phyloP scores from a whole-genome alignment of 164 flowering plant genomes.

The Tetrastigma voinierianum region DNA sequence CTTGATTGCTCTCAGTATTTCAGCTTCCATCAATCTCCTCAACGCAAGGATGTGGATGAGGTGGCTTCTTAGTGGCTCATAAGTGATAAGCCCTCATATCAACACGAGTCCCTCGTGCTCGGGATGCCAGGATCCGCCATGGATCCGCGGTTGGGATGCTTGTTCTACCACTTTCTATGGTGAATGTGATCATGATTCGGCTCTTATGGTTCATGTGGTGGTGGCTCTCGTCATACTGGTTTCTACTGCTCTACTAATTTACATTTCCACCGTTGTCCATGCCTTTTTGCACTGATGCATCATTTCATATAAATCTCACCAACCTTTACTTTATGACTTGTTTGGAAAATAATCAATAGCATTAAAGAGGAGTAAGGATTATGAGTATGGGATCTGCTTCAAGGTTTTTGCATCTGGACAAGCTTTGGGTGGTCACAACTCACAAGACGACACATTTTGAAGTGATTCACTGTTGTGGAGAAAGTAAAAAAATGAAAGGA shows the following conservation, averaged over 20 bases:
- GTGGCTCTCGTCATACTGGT: slow-evolving; percentile 45
- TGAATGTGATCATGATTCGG: slow-evolving; percentile 60
- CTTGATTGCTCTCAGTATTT: slow-evolving; percentile 61
- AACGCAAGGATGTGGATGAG: slow-evolving; percentile 48
- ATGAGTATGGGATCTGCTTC: too few species aligned
- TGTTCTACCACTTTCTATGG: slow-evolving; percentile 65
- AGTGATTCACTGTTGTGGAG: too few species aligned
- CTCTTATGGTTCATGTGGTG: slow-evolving; percentile 39
- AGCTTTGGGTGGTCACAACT: too few species aligned
- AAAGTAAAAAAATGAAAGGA: too few species aligned
- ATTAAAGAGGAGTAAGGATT: too few species aligned
- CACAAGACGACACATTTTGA: too few species aligned
- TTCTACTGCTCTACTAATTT: slow-evolving; percentile 51
- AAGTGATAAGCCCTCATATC: slow-evolving; percentile 52
- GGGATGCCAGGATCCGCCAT: slow-evolving; percentile 63
- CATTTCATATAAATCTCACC: too few species aligned
- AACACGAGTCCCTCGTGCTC: slow-evolving; percentile 40
- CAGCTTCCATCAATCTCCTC: slow-evolving; percentile 52
- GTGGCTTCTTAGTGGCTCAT: too few species aligned
- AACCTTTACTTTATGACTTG: too few species aligned
- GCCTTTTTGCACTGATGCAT: slow-evolving; percentile 51
- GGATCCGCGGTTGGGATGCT: slow-evolving; percentile 60
- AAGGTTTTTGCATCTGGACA: too few species aligned
- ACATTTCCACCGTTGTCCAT: slow-evolving; percentile 57
- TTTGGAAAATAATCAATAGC: too few species aligned